Base-by-base conservation (phyloP, 257 asterid genomes). In the Apocynum venetum region DNA sequence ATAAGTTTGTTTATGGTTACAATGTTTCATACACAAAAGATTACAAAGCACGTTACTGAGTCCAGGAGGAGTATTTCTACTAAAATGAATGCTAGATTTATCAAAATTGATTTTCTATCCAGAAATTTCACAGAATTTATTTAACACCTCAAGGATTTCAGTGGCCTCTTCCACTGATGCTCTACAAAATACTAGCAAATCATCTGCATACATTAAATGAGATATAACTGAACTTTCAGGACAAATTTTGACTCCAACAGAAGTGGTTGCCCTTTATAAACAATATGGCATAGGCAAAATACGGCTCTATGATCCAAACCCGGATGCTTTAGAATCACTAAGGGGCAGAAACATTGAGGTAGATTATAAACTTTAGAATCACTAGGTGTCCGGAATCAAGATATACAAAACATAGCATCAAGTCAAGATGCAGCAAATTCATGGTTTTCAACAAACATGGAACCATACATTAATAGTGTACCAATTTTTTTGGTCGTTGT, bases 261-360 rank as follows among this genome's bases (percentile, higher is more conserved):
- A 87, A 1, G 79, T 86, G 3, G 46, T 86, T 3, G 67, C 75
- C 6, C 87, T 89, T 12, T 86, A 82, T 83, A 78, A 76, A 7
- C 12, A 67, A 9, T 6, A 84, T 78, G 64, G 79, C 75, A 84
- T 89, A 55, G 36, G 8, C 3, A 47, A 60, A 8, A 10, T 87
- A 7, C 79, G 88, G 0, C 67, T 89, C 31, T 89, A 35, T 55
- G 77, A 84, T 41, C 91, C 89, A 4, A 83, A 89, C 35, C 85
- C 77, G 0, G 44, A 25, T 0, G 41, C 83, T 46, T 82, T 89
- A 31, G 8, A 76, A 12, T 88, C 93, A 60, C 79, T 89, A 6
- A 71, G 25, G 79, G 73, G 31, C n/a, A 66, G 48, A 0, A 43
- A 61, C 31, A 76, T 87, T 67, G 67, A 84, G 0, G 76, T 89